Conservation (phyloP, 169 alveolate genomes). For the Plasmodium reichenowi region DNA sequence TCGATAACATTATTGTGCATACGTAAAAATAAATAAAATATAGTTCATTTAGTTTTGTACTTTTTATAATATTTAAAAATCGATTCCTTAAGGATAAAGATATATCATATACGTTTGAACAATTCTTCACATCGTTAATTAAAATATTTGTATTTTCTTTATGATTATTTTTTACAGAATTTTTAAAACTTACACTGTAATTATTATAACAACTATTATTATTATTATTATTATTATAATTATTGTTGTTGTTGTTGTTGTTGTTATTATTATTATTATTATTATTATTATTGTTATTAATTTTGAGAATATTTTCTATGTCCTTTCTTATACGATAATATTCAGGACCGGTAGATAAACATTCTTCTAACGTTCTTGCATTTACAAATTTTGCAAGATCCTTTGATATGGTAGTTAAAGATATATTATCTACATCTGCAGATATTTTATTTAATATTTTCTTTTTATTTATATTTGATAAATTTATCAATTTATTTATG, state of each 20-base stretch:
- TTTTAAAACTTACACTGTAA: not conserved
- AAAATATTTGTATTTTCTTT: not conserved
- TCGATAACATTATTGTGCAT: constrained; percentile 15
- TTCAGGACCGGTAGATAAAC: constrained; percentile 76
- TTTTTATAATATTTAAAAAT: constrained; percentile 62
- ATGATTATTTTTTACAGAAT: not conserved
- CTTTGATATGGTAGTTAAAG: constrained; percentile 63
- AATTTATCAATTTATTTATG: constrained; percentile 34
- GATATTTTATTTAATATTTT: constrained; percentile 49
- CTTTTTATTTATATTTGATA: constrained; percentile 61
- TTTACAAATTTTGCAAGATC: constrained; percentile 51
- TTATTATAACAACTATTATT: constrained; percentile 3
- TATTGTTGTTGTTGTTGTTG: too few relatives aligned
- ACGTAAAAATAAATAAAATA: constrained; percentile 60
- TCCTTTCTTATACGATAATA: constrained; percentile 74
- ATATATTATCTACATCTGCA: constrained; percentile 32
- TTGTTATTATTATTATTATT: not conserved
- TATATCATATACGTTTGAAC: constrained; percentile 45
- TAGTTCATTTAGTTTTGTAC: constrained; percentile 58
- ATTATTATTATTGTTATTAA: not conserved
- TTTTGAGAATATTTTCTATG: constrained; percentile 29
- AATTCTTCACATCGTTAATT: constrained; percentile 12
- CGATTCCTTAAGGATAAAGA: constrained; percentile 67
- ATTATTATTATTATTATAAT: not conserved
- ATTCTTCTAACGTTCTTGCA: constrained; percentile 73